Percentiles rank a stretch among this genome's conserved stretches.
These are phyloP conservation scores for Tillandsia fasciculata DNA, from an alignment of 176 grass and related monocot species.

Conservation along the genomic window DNA sequence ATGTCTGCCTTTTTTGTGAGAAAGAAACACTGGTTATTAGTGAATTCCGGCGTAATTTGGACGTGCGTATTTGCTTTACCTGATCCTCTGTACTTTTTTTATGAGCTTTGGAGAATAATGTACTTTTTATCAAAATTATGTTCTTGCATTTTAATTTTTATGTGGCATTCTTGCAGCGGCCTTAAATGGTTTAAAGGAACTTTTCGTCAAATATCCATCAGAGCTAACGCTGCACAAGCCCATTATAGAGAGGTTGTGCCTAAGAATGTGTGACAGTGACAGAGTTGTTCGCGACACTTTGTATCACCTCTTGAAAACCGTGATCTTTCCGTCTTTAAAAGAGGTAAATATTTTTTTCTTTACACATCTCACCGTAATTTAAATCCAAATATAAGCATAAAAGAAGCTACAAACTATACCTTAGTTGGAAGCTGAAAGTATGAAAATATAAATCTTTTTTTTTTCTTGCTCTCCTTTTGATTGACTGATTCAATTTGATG, in stretches of 20 bases:
- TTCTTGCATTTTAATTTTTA: background rate
- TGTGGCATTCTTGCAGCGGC: background rate
- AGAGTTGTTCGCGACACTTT: constrained; percentile 64
- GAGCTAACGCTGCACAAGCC: constrained; percentile 76
- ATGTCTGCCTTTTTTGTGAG: background rate
- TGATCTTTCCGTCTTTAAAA: constrained; percentile 69
- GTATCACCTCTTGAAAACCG: constrained; percentile 51
- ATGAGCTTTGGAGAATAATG: background rate
- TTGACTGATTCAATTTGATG: background rate
- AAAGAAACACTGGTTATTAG: background rate
- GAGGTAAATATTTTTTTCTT: constrained; percentile 38
- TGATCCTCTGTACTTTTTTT: background rate
- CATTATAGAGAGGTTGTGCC: constrained; percentile 75
- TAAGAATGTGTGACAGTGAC: constrained; percentile 47
- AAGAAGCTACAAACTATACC: no score
- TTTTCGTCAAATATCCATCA: constrained; percentile 56
- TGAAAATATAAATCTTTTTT: background rate
- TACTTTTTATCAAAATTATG: background rate
- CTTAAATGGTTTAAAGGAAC: constrained; percentile 48
- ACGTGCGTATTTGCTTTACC: background rate
- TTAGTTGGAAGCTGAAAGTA: no score
- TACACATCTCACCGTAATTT: background rate
- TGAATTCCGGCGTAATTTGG: background rate
- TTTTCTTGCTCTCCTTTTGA: constrained; percentile 7
- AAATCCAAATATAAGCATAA: no score